Percentiles rank a stretch among this genome's conserved stretches.
phyloP scores from a whole-genome alignment of 306 rosid species.

The Gillenia trifoliata region DNA sequence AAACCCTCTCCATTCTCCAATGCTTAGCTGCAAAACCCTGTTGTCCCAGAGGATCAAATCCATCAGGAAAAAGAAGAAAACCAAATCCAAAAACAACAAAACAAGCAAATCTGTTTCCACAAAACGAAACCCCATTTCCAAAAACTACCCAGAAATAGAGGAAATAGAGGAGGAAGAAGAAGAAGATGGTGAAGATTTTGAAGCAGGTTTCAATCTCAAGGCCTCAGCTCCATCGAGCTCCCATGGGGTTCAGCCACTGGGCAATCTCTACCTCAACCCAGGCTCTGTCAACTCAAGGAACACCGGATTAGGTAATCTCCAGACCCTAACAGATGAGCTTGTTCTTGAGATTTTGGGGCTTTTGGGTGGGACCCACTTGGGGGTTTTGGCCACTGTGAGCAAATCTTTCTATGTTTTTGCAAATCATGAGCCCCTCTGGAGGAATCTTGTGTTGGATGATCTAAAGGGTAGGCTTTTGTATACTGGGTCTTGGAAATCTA shows the following conservation, averaged over 20 bases:
- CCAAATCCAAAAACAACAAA: slow-evolving; percentile 24
- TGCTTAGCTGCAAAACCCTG: slow-evolving; percentile 42
- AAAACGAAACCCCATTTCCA: slow-evolving; percentile 25
- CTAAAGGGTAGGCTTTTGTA: slow-evolving; percentile 48
- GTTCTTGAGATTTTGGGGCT: slow-evolving; percentile 75
- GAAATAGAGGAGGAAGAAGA: slow-evolving; percentile 6
- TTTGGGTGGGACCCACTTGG: slow-evolving; percentile 46
- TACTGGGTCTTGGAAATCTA: slow-evolving; percentile 67
- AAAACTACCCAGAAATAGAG: not conserved
- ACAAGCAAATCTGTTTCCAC: slow-evolving; percentile 12
- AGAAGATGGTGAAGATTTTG: slow-evolving; percentile 30
- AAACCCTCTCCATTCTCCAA: not conserved
- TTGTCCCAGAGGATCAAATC: slow-evolving; percentile 19
- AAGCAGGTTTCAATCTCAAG: slow-evolving; percentile 69
- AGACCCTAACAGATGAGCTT: slow-evolving; percentile 70
- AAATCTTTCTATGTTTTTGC: slow-evolving; percentile 64
- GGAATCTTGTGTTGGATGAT: slow-evolving; percentile 72
- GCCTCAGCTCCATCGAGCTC: slow-evolving; percentile 57
- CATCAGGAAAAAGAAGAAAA: slow-evolving; percentile 26
- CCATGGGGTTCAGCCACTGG: slow-evolving; percentile 84
- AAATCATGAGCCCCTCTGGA: slow-evolving; percentile 86
- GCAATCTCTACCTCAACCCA: slow-evolving; percentile 64
- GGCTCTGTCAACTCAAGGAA: slow-evolving; percentile 63
- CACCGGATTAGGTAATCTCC: slow-evolving; percentile 84
- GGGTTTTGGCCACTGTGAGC: slow-evolving; percentile 68